phyloP scores from a whole-genome alignment of 805 yeast species.

The Maudiozyma pseudohumilis region DNA sequence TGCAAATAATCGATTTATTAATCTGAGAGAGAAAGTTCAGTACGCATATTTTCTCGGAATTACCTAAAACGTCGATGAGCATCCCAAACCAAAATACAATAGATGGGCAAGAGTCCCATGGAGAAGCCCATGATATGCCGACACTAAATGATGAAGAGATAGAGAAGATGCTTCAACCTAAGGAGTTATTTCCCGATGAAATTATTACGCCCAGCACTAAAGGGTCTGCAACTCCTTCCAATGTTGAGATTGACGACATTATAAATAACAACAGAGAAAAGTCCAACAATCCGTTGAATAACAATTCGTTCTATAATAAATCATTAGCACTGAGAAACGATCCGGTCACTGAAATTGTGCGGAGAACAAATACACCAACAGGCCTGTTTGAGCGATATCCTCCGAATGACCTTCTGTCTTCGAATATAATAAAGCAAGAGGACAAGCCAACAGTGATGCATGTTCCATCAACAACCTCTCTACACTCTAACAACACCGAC shows the following conservation, averaged over 20 bases:
- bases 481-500: neutral
- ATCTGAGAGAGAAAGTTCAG: no score
- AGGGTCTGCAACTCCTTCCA: neutral
- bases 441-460: neutral
- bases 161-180: slow-evolving; percentile 16
- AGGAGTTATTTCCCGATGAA: slow-evolving; percentile 8
- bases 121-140: slow-evolving; percentile 34
- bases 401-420: neutral
- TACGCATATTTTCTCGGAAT: no score
- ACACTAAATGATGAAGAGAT: slow-evolving; percentile 21
- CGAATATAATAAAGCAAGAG: neutral
- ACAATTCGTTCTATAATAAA: neutral
- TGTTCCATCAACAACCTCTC: neutral
- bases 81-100: no score
- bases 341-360: slow-evolving; percentile 9
- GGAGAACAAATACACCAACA: slow-evolving; percentile 4
- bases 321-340: neutral
- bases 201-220: slow-evolving; percentile 4
- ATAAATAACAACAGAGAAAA: neutral
- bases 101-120: no score
- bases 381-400: neutral
- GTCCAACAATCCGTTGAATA: neutral
- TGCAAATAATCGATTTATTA: no score
- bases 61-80: no score
- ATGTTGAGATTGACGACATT: neutral